These are phyloP conservation scores for Globisporangium viniferum DNA, from an alignment of 352 stramenopile genomes.

Conservation along the genomic window DNA sequence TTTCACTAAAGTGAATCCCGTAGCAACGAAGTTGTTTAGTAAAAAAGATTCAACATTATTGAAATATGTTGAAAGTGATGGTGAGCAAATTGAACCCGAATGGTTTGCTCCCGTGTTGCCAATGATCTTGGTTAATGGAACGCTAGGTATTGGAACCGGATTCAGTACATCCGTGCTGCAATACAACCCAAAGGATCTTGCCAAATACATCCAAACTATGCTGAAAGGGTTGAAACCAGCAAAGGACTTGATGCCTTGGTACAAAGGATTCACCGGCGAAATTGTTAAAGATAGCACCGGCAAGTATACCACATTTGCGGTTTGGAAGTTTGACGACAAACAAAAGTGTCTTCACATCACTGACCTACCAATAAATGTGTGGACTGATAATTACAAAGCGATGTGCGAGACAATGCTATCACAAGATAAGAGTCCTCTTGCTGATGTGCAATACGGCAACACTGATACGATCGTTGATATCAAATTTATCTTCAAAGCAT, in stretches of 20 bases:
- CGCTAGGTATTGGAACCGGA: neutral
- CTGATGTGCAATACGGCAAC: constrained; percentile 4
- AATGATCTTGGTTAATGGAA: neutral
- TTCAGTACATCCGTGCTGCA: neutral
- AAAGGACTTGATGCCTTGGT: neutral
- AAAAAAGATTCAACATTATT: neutral
- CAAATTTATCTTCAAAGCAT: constrained; percentile 4
- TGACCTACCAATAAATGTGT: neutral
- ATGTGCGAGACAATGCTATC: neutral
- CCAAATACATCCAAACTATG: neutral
- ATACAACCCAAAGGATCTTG: neutral
- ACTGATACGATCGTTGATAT: constrained; percentile 7
- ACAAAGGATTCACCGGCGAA: neutral
- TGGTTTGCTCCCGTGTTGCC: neutral
- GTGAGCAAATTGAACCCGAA: neutral
- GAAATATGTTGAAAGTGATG: neutral
- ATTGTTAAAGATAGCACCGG: neutral
- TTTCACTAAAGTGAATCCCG: neutral
- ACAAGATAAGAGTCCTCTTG: neutral
- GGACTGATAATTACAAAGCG: neutral
- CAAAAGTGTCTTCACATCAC: neutral
- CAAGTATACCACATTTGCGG: neutral
- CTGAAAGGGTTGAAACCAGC: neutral
- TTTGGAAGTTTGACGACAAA: neutral
- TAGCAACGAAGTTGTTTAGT: neutral